These are phyloP conservation scores for Taxillus chinensis DNA, from an alignment of 164 flowering plant species.

Conservation along the genomic window DNA sequence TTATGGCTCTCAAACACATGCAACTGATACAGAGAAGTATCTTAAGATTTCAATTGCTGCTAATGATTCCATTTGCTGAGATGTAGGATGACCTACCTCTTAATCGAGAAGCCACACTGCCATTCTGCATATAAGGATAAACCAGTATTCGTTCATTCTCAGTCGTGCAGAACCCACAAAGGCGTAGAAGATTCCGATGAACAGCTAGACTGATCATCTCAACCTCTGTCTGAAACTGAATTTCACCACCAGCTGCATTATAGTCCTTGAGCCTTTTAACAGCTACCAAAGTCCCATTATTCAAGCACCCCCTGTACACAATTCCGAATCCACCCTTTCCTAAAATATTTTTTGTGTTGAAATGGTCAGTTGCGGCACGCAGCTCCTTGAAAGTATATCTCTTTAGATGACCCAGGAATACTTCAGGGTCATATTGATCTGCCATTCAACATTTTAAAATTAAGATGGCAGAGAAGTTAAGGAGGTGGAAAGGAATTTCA, in stretches of 20 bases:
- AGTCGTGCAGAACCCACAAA: slow-evolving; percentile 65
- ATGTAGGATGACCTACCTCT: slow-evolving; percentile 28
- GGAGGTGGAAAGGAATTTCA: too few species aligned
- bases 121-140: slow-evolving; percentile 81
- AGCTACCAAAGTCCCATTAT: slow-evolving; percentile 61
- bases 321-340: slow-evolving; percentile 82
- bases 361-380: slow-evolving; percentile 62
- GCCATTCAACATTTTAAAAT: slow-evolving; percentile 4
- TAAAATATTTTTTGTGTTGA: slow-evolving; percentile 59
- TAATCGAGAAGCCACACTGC: slow-evolving; percentile 69
- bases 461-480: too few species aligned
- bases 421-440: slow-evolving; percentile 75
- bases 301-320: slow-evolving; percentile 69
- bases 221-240: slow-evolving; percentile 85
- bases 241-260: slow-evolving; percentile 64
- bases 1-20: too few species aligned
- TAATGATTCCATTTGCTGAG: too few species aligned
- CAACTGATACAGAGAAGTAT: too few species aligned
- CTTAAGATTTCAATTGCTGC: too few species aligned
- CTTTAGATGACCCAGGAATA: slow-evolving; percentile 61
- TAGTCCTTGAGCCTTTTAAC: slow-evolving; percentile 73
- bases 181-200: slow-evolving; percentile 80
- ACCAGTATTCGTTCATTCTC: slow-evolving; percentile 66
- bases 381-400: slow-evolving; percentile 78
- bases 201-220: slow-evolving; percentile 76